Conservation (phyloP, 2,329 filamentous ascomycete genomes). For the Talaromyces marneffei region DNA sequence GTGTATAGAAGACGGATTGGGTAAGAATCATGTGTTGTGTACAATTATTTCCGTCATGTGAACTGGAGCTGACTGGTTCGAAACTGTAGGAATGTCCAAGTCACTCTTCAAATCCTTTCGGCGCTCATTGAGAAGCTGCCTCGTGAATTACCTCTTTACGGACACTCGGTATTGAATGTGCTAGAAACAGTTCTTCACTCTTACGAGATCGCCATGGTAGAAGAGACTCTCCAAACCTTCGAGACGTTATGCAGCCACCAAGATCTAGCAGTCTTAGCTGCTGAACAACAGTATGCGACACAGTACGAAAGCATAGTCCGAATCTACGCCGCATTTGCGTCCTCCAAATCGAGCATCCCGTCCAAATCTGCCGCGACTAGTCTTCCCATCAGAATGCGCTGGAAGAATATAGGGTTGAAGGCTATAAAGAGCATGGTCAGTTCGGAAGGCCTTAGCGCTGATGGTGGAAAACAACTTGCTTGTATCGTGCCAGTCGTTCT, state of each 20-base stretch:
- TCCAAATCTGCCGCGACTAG: conserved; percentile 56
- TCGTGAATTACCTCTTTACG: conserved; percentile 84
- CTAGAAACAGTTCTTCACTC: conserved; percentile 77
- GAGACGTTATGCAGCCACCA: conserved; percentile 84
- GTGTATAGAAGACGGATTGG: conserved; percentile 84
- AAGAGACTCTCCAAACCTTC: conserved; percentile 81
- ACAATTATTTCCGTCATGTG: too few species aligned
- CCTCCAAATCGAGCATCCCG: conserved; percentile 45
- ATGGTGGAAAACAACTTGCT: conserved; percentile 69
- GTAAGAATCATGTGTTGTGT: conserved; percentile 45
- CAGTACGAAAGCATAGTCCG: conserved; percentile 79
- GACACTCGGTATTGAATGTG: conserved; percentile 75
- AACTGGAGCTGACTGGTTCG: background rate
- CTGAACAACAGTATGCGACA: conserved; percentile 73
- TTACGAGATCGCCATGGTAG: conserved; percentile 84
- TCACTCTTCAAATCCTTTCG: conserved; percentile 86
- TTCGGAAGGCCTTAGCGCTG: conserved; percentile 70
- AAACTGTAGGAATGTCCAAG: conserved; percentile 72
- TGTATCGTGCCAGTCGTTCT: conserved; percentile 78
- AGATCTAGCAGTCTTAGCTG: conserved; percentile 76
- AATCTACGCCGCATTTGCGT: conserved; percentile 74
- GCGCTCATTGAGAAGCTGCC: conserved; percentile 90
- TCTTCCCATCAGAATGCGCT: conserved; percentile 65
- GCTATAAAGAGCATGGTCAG: conserved; percentile 76
- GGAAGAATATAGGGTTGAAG: conserved; percentile 66